Evolutionary conservation across 2,329 filamentous ascomycete species (phyloP), one percentile per base, ranked within the genome.

Genomic region (Eutypa lata): DNA sequence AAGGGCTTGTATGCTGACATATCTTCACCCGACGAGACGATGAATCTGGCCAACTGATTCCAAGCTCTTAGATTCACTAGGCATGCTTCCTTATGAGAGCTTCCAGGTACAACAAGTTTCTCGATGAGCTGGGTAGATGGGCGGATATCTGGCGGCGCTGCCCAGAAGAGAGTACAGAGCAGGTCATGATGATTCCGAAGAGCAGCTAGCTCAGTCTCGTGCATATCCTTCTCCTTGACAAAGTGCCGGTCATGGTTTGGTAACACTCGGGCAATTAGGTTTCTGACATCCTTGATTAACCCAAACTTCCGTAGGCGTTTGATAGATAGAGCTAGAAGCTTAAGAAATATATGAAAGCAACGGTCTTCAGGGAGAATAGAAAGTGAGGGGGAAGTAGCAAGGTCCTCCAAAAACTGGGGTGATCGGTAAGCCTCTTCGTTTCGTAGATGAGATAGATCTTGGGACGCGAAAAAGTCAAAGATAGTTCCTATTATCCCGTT

Each of bases 141-240:
- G 7, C 84, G 76, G 47, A 82, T 61, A 2, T 79, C 76, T 2
- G 74, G 64, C 8, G 84, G 84, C 2, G 81, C 76, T 6, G 80
- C 81, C 83, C 84, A 89, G 63, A 82, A 88, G 4, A 89, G 72
- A 1, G 83, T 86, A 57, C 81, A 84, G 3, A 89, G 73, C 42
- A 89, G 76, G 64, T 89, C 85, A 53, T 88, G 85, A 54, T 89
- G 86, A 55, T 89, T 89, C 53, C 84, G 74, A 43, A 89, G 69
- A 5, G 84, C 83, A 3, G 83, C 82, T 45, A 88, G 72, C 47
- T 89, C 84, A 37, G 78, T 77, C 58, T 84, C 75, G 52, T 80
- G 76, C 11, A 87, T 76, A 6, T 72, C 75, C 53, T 84, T 77
- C 62, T 88, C 84, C 60, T 85, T 87, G 35, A 80, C 76, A 52